phyloP scores from a whole-genome alignment of 2,329 filamentous ascomycete genomes.

The Myriosclerotinia duriaeana region DNA sequence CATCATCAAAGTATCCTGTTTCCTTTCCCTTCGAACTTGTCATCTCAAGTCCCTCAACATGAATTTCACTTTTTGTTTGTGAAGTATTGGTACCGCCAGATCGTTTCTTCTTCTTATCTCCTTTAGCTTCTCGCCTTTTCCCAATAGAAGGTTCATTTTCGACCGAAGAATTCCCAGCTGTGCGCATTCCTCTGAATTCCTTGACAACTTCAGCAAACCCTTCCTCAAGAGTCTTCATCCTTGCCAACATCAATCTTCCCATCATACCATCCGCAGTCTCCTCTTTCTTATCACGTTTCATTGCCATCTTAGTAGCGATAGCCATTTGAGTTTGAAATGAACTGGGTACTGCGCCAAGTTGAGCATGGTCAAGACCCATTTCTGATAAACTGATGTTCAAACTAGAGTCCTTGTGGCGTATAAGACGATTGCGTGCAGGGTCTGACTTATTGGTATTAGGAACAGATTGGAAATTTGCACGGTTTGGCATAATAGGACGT shows the following conservation, averaged over 20 bases:
- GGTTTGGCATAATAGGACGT: conserved; percentile 55
- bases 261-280: conserved; percentile 66
- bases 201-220: conserved; percentile 83
- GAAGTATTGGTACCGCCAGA: conserved; percentile 14
- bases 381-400: conserved; percentile 72
- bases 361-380: conserved; percentile 63
- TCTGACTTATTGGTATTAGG: conserved; percentile 48
- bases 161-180: conserved; percentile 36
- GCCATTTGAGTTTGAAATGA: conserved; percentile 82
- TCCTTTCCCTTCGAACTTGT: conserved; percentile 13
- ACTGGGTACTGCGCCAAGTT: conserved; percentile 64
- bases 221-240: conserved; percentile 92
- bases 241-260: conserved; percentile 75
- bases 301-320: conserved; percentile 64
- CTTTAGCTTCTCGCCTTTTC: conserved; percentile 22
- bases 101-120: conserved; percentile 24
- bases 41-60: conserved; percentile 21
- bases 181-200: conserved; percentile 55
- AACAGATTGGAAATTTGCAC: conserved; percentile 54
- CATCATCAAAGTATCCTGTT: conserved; percentile 14
- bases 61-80: conserved; percentile 30
- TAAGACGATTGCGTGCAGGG: conserved; percentile 27
- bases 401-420: conserved; percentile 52
- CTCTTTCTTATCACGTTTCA: conserved; percentile 42
- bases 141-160: conserved; percentile 30